Base-by-base conservation (phyloP, 1,284 basidiomycete genomes). In the Fomes fomentarius region DNA sequence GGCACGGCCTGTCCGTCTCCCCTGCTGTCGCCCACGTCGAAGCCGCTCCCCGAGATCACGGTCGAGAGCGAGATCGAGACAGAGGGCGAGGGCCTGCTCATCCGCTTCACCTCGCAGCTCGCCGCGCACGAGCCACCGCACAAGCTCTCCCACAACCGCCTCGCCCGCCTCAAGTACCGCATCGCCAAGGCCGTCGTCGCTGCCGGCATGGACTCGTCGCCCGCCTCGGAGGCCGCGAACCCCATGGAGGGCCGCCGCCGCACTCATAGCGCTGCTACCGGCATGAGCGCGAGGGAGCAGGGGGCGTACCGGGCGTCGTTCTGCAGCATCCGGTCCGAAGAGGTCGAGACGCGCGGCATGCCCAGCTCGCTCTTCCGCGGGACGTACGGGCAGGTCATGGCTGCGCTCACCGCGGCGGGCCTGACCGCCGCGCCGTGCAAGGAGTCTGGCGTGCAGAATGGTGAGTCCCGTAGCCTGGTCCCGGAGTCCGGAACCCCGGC, bases 351-450 rank as follows among this genome's bases (percentile, higher is more conserved):
- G 33, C 34, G 40, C 47, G 60, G 56, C 28, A 25, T 40, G 49
- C 59, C 61, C 43, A 63, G 61, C 50, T 60, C 62, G 60, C 63
- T 81, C 48, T 81, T 76, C 63, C 72, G 72, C 31, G 78, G 78
- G 33, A 80, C 79, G 28, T 81, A 78, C 60, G 77, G 79, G 10
- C 79, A 80, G 66, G 66, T 81, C 54, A 73, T 74, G 66, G 58
- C 68, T 30, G 78, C 79, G 12, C 67, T 80, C 35, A 65, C 72
- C 44, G 67, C 61, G 12, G 78, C 76, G 1, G 77, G 79, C 43
- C 67, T 80, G 54, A 70, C 68, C 39, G 69, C 71, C 17, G 69
- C 67, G n/a, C 72, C 72, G 7, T 81, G 74, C 51, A 56, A 65
- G 14, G 75, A 68, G 47, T 66, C 66, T 8, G 70, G 71, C 14